Percentiles rank a stretch among this genome's conserved stretches.
Evolutionary conservation across 805 yeast species (phyloP).

Genomic region (Torulaspora quercuum): DNA sequence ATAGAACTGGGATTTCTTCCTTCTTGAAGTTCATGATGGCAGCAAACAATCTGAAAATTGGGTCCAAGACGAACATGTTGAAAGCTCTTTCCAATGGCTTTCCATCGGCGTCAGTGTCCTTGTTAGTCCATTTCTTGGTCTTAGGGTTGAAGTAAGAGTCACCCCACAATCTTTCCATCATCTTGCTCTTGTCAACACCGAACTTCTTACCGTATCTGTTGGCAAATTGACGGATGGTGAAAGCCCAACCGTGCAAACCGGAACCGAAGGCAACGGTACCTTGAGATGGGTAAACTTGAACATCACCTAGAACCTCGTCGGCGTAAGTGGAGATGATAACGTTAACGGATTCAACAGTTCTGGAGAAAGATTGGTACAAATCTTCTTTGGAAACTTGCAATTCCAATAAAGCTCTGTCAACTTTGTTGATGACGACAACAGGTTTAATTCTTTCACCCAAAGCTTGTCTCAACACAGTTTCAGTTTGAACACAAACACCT

Average conservation of each 20-base stretch:
- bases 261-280: constrained; percentile 99
- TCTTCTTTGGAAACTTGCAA: constrained; percentile 99
- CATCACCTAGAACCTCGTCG: constrained; percentile 89
- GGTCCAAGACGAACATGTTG: constrained; percentile 98
- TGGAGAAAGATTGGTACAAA: constrained; percentile 94
- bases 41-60: constrained; percentile 95
- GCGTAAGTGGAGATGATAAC: constrained; percentile 94
- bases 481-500: constrained; percentile 99
- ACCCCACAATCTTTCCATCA: constrained; percentile 99
- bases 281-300: constrained; percentile 96
- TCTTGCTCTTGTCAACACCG: constrained; percentile 96
- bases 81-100: constrained; percentile 96
- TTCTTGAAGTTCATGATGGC: constrained; percentile 99
- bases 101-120: constrained; percentile 93
- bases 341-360: constrained; percentile 99
- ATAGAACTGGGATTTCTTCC: constrained; percentile 88
- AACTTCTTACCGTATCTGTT: constrained; percentile 97
- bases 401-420: constrained; percentile 98
- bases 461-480: constrained; percentile 98
- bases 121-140: constrained; percentile 99
- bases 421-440: constrained; percentile 97
- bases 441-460: constrained; percentile 99
- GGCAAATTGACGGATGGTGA: constrained; percentile 99
- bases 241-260: constrained; percentile 99
- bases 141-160: constrained; percentile 99